A percentile compares a stretch with the other conserved stretches of the same genome.
phyloP scores from a whole-genome alignment of 805 yeast genomes.

The Huiozyma sinensis region DNA sequence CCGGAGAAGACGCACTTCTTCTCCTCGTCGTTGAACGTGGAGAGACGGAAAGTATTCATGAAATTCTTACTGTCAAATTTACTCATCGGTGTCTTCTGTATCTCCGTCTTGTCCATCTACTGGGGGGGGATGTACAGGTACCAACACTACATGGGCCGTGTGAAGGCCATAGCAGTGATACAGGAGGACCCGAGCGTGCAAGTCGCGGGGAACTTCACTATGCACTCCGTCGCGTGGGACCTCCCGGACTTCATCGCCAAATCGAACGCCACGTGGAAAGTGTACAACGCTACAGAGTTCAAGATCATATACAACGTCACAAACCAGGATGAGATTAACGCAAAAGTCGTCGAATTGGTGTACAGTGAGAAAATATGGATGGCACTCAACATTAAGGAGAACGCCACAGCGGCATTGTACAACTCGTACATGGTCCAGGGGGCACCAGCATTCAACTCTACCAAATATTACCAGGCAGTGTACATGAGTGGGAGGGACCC shows the following conservation, averaged over 20 bases:
- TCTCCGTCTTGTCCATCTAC: slow-evolving; percentile 19
- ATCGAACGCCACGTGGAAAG: slow-evolving; percentile 19
- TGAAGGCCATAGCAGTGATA: slow-evolving; percentile 26
- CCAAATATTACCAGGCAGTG: slow-evolving; percentile 28
- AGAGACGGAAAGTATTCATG: slow-evolving; percentile 3
- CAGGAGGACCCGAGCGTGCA: slow-evolving; percentile 17
- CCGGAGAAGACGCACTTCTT: slow-evolving; percentile 1
- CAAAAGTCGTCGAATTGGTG: slow-evolving; percentile 34
- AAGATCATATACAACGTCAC: slow-evolving; percentile 7
- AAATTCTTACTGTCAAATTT: slow-evolving; percentile 5
- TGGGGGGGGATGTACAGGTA: slow-evolving; percentile 30
- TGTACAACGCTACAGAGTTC: slow-evolving; percentile 19
- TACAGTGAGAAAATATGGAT: slow-evolving; percentile 56
- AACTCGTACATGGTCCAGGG: not conserved
- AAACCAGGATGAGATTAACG: slow-evolving; percentile 12
- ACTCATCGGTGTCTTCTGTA: slow-evolving; percentile 14
- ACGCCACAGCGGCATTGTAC: not conserved
- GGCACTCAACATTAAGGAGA: slow-evolving; percentile 37
- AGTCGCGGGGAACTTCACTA: not conserved
- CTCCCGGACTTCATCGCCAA: not conserved
- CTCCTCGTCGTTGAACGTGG: slow-evolving; percentile 5
- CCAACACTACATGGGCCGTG: slow-evolving; percentile 9
- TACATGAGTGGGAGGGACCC: slow-evolving; percentile 62
- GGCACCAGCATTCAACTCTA: not conserved
- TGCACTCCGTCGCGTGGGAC: not conserved